A percentile compares a stretch with the other conserved stretches of the same genome.
Conservation (phyloP, 179 eudicot genomes). For the Silene coronaria region DNA sequence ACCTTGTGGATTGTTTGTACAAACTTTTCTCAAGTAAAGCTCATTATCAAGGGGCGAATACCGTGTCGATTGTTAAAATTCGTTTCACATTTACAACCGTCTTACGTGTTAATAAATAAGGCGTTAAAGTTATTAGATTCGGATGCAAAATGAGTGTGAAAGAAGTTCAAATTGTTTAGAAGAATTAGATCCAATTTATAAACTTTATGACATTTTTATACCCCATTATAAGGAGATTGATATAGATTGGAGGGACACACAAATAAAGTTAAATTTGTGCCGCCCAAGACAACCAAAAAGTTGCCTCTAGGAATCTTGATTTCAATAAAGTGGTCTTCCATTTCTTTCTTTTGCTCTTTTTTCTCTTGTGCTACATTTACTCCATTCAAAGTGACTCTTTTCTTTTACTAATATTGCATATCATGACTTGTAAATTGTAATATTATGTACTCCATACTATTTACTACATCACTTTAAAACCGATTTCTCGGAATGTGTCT, state of each 20-base stretch:
- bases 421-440: neutral
- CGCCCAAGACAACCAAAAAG: constrained; percentile 26
- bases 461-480: too few relatives aligned
- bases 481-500: too few relatives aligned
- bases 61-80: too few relatives aligned
- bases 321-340: constrained; percentile 9
- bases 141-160: constrained; percentile 17
- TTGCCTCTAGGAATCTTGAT: constrained; percentile 15
- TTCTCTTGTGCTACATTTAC: neutral
- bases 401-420: neutral
- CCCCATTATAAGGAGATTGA: constrained; percentile 16
- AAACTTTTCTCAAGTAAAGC: too few relatives aligned
- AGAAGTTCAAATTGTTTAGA: neutral
- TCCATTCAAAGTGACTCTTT: neutral
- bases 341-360: neutral
- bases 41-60: too few relatives aligned
- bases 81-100: too few relatives aligned
- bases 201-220: constrained; percentile 20
- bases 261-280: constrained; percentile 20
- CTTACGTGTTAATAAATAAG: too few relatives aligned
- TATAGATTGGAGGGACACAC: constrained; percentile 17
- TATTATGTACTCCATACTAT: too few relatives aligned
- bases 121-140: too few relatives aligned
- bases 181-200: constrained; percentile 24
- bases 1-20: too few relatives aligned